Evolutionary conservation across 257 asterid genomes (phyloP).

Genomic region (Misopates orontium): DNA sequence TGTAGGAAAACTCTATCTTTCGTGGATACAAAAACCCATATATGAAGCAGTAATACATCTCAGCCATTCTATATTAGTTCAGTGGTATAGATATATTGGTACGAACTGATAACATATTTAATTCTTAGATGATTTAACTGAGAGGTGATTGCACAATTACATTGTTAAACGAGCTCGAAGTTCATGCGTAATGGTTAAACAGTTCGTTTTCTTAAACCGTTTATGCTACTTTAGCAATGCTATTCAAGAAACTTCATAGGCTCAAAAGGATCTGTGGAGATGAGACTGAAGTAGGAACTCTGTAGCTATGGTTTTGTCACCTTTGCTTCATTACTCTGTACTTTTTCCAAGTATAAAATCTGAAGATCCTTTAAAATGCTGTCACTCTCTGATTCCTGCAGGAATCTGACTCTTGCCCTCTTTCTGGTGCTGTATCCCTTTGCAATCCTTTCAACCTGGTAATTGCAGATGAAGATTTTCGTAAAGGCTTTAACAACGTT

Average conservation of each 20-base stretch:
- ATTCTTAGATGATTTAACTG: neutral
- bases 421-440: slow-evolving; percentile 90
- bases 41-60: neutral
- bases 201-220: too few species aligned
- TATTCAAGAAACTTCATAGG: too few species aligned
- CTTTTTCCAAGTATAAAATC: neutral
- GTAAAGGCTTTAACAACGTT: slow-evolving; percentile 85
- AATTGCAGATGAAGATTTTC: slow-evolving; percentile 93
- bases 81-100: neutral
- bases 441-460: slow-evolving; percentile 96
- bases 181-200: too few species aligned
- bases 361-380: neutral
- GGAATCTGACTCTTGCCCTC: slow-evolving; percentile 83
- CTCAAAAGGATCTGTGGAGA: too few species aligned
- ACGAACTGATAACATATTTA: neutral
- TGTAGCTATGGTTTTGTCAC: neutral
- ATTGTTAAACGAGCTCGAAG: too few species aligned
- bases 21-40: neutral
- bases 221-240: too few species aligned
- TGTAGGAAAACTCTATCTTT: neutral
- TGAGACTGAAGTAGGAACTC: neutral
- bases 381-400: too few species aligned
- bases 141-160: too few species aligned
- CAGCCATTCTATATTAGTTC: neutral
- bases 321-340: neutral